These are phyloP conservation scores for Lophiotrema nucula DNA, from an alignment of 495 filamentous ascomycete species.

Conservation along the genomic window DNA sequence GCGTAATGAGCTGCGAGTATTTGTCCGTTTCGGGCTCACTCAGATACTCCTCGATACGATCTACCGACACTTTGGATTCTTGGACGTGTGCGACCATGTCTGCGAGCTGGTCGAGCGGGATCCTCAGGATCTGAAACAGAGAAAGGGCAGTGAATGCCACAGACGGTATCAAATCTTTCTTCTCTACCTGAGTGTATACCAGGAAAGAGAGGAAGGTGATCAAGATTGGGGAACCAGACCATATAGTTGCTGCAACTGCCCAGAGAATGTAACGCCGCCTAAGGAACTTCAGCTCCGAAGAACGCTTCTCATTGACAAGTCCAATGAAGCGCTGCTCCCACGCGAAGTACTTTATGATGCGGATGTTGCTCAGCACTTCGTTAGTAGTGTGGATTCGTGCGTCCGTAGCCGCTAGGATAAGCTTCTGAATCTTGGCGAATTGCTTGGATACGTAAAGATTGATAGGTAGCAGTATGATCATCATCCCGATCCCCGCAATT, in stretches of 20 bases:
- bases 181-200: conserved; percentile 86
- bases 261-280: conserved; percentile 84
- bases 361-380: conserved; percentile 94
- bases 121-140: conserved; percentile 90
- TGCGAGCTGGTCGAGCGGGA: conserved; percentile 92
- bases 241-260: conserved; percentile 86
- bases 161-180: conserved; percentile 85
- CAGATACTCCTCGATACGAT: conserved; percentile 93
- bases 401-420: conserved; percentile 91
- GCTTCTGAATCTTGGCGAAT: conserved; percentile 81
- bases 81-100: conserved; percentile 99
- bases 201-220: conserved; percentile 97
- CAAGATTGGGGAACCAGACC: conserved; percentile 92
- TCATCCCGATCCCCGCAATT: conserved; percentile 89
- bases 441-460: conserved; percentile 82
- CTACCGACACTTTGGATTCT: conserved; percentile 94
- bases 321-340: conserved; percentile 93
- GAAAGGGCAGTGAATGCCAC: conserved; percentile 96
- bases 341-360: conserved; percentile 99
- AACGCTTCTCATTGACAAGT: conserved; percentile 83
- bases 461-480: conserved; percentile 82
- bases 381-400: conserved; percentile 96
- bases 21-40: conserved; percentile 96
- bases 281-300: conserved; percentile 72
- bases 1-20: conserved; percentile 74